Evolutionary conservation across 2,329 filamentous ascomycete genomes (phyloP).

Genomic region (Parasarocladium wereldwijsianum): DNA sequence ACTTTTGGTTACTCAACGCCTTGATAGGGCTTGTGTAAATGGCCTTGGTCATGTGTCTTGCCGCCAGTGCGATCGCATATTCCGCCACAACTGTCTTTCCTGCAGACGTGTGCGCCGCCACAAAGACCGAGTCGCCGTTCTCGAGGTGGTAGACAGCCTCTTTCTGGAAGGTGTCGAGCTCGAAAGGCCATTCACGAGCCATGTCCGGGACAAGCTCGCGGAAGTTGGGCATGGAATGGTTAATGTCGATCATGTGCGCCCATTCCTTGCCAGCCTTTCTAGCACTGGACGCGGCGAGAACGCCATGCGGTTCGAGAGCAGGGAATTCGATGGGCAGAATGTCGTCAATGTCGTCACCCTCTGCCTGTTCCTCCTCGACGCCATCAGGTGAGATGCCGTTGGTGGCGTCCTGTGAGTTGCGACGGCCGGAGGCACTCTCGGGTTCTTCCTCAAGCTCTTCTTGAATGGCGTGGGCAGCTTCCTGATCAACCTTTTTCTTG

Average conservation of each 20-base stretch:
- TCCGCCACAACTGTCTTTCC: constrained; percentile 97
- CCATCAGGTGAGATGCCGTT: constrained; percentile 12
- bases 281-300: constrained; percentile 54
- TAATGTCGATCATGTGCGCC: constrained; percentile 97
- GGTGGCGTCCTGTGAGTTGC: constrained; percentile 15
- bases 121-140: constrained; percentile 92
- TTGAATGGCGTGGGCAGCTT: constrained; percentile 57
- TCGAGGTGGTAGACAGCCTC: constrained; percentile 97
- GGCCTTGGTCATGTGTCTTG: constrained; percentile 99
- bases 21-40: constrained; percentile 99
- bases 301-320: constrained; percentile 70
- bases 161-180: constrained; percentile 96
- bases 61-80: constrained; percentile 92
- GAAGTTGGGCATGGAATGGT: constrained; percentile 88
- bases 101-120: constrained; percentile 92
- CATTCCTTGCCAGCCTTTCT: constrained; percentile 74
- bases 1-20: constrained; percentile 96
- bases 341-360: constrained; percentile 60
- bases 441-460: constrained; percentile 40
- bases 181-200: constrained; percentile 92
- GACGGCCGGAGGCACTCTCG: constrained; percentile 20
- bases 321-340: constrained; percentile 88
- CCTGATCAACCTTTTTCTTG: constrained; percentile 42
- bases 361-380: constrained; percentile 22
- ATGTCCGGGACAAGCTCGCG: constrained; percentile 86